Evolutionary conservation across 768 basidiomycete species (phyloP).

Genomic region (Cubamyces sp.): DNA sequence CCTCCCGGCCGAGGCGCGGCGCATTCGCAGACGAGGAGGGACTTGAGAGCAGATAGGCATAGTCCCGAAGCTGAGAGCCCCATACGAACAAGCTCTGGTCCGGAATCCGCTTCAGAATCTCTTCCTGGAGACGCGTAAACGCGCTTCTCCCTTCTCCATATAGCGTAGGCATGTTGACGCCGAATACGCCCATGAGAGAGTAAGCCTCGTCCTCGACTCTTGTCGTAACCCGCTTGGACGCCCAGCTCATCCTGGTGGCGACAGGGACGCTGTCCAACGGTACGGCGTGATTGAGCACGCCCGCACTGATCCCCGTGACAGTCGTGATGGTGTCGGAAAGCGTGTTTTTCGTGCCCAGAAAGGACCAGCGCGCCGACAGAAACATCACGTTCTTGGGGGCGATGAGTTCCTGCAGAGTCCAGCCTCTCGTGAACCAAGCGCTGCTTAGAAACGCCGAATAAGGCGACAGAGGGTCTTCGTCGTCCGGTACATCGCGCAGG

Average conservation of each 20-base stretch:
- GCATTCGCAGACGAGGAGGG: too few relatives aligned
- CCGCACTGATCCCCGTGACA: constrained; percentile 14
- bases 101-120: constrained; percentile 19
- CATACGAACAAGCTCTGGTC: constrained; percentile 19
- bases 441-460: not conserved
- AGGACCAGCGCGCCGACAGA: constrained; percentile 8
- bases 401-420: constrained; percentile 22
- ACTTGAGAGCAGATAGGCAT: too few relatives aligned
- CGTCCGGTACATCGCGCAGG: constrained; percentile 11
- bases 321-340: not conserved
- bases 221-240: constrained; percentile 15
- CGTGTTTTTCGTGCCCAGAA: constrained; percentile 15
- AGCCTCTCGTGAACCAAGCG: constrained; percentile 18
- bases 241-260: constrained; percentile 19
- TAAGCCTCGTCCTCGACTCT: constrained; percentile 21
- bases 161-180: constrained; percentile 17
- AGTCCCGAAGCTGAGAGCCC: constrained; percentile 17
- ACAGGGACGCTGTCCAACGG: not conserved
- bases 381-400: constrained; percentile 12
- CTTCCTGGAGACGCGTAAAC: constrained; percentile 19
- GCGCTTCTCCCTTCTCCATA: constrained; percentile 20
- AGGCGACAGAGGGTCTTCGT: not conserved
- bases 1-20: too few relatives aligned
- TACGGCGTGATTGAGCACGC: constrained; percentile 9
- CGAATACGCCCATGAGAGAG: constrained; percentile 23